Evolutionary conservation across 78 protist genomes (phyloP), one percentile per base, ranked within the genome.

Genomic region (Dictyostelium brefeldianum): DNA sequence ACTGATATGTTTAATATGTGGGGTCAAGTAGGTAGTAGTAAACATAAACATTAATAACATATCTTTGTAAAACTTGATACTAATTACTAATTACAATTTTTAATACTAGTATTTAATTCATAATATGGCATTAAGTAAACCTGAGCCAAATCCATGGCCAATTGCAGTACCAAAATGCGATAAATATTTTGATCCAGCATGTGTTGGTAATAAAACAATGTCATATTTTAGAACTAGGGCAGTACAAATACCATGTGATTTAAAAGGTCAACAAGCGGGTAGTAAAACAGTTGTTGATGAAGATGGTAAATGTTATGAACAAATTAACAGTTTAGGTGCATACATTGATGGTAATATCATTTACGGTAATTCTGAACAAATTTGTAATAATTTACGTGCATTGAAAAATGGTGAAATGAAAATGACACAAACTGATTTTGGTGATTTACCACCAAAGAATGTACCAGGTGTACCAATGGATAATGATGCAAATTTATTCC

Each of bases 1-100:
- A 27, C 95, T 1, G 95, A 91, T 78, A 50, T 91, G 46, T 62
- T 77, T 31, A 91, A 82, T 70, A 83, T 83, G 92, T 91, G 57
- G 65, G 95, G 95, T 80, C 95, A 90, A 43, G 89, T 90, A 74
- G 48, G 80, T 57, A n/a, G n/a, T n/a, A n/a, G n/a, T n/a, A n/a
- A n/a, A n/a, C n/a, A n/a, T n/a, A n/a, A 10, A 54, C 62, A 54
- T 78, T 22, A 59, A n/a, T 12, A 5, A 9, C 53, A 59, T 59
- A n/a, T n/a, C 67, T n/a, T n/a, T n/a, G n/a, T n/a, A n/a, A n/a
- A 12, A 8, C 70, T 62, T 62, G 70, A 18, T 59, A 64, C 54
- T 48, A 10, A 73, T 78, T 17, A 17, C 18, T 20, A 62, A 17
- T 18, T 62, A 62, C 18, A 17, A n/a, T 3, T 3, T 36, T 36